Percentiles rank a stretch among this genome's conserved stretches.
phyloP scores from a whole-genome alignment of 2,329 filamentous ascomycete species.

The Aquanectria penicillioides region DNA sequence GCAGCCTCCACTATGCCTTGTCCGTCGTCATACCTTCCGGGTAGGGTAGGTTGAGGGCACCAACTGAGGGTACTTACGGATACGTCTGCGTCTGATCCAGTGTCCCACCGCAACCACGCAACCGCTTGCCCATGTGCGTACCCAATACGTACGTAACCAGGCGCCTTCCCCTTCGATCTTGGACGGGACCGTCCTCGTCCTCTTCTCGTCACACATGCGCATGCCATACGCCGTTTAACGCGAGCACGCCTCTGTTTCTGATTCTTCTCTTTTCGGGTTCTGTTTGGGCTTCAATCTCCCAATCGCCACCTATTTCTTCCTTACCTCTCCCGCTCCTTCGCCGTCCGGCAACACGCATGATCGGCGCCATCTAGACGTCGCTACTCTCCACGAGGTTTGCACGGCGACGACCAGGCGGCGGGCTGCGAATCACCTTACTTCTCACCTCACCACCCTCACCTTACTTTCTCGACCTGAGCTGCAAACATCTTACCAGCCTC shows the following conservation, averaged over 20 bases:
- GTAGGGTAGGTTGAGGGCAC: slow-evolving; percentile 1
- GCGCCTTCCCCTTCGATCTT: no score
- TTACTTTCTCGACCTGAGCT: slow-evolving; percentile 12
- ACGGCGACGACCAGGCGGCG: slow-evolving; percentile 14
- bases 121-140: slow-evolving; percentile 12
- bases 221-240: no score
- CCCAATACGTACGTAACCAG: slow-evolving; percentile 8
- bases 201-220: no score
- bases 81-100: background rate
- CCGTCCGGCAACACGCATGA: slow-evolving; percentile 10
- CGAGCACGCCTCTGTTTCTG: background rate
- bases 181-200: background rate
- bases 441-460: slow-evolving; percentile 29
- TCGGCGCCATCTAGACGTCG: slow-evolving; percentile 1
- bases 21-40: slow-evolving; percentile 19
- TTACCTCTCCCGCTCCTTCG: background rate
- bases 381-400: slow-evolving; percentile 8
- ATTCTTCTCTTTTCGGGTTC: background rate
- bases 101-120: slow-evolving; percentile 17
- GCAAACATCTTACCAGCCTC: no score
- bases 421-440: slow-evolving; percentile 27
- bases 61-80: background rate
- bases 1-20: background rate
- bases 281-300: background rate
- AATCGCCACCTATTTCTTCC: background rate